Conservation (phyloP, 2,329 filamentous ascomycete genomes). For the Chaetomiaceae sp. region DNA sequence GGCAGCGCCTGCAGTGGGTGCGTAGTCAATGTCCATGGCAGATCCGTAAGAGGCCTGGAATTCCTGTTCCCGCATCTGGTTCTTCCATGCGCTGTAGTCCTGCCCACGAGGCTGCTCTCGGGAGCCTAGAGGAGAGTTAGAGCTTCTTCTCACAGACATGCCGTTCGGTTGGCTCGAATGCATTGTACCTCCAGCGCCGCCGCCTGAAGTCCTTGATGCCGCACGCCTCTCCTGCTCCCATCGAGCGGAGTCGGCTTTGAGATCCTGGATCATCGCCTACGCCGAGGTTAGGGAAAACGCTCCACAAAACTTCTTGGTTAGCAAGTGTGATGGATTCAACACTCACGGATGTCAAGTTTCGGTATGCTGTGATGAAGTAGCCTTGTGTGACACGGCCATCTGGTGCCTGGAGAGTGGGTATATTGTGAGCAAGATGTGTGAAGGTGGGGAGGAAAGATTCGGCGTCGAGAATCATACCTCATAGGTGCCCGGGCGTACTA, state of each 20-base stretch:
- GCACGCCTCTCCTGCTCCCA: slow-evolving; percentile 59
- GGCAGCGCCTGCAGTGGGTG: slow-evolving; percentile 15
- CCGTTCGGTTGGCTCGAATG: slow-evolving; percentile 48
- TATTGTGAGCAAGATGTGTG: slow-evolving; percentile 7
- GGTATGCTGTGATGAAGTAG: slow-evolving; percentile 75
- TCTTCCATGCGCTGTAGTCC: slow-evolving; percentile 29
- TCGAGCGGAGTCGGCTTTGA: slow-evolving; percentile 58
- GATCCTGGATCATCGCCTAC: slow-evolving; percentile 61
- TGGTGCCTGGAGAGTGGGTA: slow-evolving; percentile 38
- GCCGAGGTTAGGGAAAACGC: slow-evolving; percentile 22
- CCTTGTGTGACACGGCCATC: slow-evolving; percentile 60
- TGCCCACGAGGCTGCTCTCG: slow-evolving; percentile 35
- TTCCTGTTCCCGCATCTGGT: slow-evolving; percentile 23
- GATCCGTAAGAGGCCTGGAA: slow-evolving; percentile 18
- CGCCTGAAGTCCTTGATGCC: slow-evolving; percentile 41
- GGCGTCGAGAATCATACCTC: slow-evolving; percentile 57
- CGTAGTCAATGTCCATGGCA: slow-evolving; percentile 28
- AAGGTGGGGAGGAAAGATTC: neutral
- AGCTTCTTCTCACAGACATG: slow-evolving; percentile 49
- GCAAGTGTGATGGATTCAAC: neutral
- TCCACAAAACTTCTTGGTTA: no score
- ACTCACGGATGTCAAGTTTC: slow-evolving; percentile 72
- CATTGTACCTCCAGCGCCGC: slow-evolving; percentile 53
- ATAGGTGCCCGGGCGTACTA: slow-evolving; percentile 70
- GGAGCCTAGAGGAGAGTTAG: slow-evolving; percentile 54